These are phyloP conservation scores for Setaria italica DNA, from an alignment of 202 grass and related monocot species.

Conservation along the genomic window DNA sequence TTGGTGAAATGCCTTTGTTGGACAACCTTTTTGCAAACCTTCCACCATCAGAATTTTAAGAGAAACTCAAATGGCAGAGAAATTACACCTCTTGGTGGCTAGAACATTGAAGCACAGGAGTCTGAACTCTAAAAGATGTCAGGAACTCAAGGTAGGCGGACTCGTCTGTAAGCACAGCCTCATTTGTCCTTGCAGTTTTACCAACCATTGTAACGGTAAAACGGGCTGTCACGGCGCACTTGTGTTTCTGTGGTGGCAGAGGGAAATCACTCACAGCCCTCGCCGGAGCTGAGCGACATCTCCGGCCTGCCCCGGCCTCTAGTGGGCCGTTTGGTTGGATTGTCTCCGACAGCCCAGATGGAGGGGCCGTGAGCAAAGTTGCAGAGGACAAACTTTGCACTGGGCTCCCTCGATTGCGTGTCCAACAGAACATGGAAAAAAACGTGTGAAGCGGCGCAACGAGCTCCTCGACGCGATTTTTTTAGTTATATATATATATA, in stretches of 20 bases:
- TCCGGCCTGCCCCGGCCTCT: too few relatives aligned
- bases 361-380: too few relatives aligned
- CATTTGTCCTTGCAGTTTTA: background rate
- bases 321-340: too few relatives aligned
- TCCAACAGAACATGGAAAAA: background rate
- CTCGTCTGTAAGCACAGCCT: background rate
- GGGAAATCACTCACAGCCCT: too few relatives aligned
- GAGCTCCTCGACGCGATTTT: background rate
- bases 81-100: background rate
- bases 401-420: background rate
- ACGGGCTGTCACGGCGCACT: background rate
- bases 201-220: background rate
- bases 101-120: background rate
- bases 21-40: background rate
- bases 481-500: too few relatives aligned
- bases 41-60: too few relatives aligned
- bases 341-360: too few relatives aligned
- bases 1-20: background rate
- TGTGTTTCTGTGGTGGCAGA: too few relatives aligned
- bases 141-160: too few relatives aligned
- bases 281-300: too few relatives aligned
- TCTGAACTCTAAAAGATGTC: too few relatives aligned
- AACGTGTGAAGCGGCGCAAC: background rate
- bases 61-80: background rate
- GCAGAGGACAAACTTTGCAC: too few relatives aligned